Evolutionary conservation across 257 asterid genomes (phyloP).

Genomic region (Knoxia roxburghii): DNA sequence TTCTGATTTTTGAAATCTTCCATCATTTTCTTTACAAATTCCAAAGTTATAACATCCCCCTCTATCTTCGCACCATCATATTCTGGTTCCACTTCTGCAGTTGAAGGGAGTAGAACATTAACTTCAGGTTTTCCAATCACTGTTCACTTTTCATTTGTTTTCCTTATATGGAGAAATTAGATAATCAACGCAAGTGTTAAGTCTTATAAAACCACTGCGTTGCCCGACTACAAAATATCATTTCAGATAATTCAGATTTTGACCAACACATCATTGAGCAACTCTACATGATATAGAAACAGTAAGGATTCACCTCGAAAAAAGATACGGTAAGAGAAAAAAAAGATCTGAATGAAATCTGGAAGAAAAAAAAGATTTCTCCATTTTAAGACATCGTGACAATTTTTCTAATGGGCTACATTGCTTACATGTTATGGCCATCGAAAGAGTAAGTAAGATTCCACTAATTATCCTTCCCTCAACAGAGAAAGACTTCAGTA

Average conservation of each 20-base stretch:
- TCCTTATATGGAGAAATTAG: neutral
- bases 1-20: constrained; percentile 91
- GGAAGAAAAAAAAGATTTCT: neutral
- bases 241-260: neutral
- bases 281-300: neutral
- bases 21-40: constrained; percentile 90
- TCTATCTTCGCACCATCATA: constrained; percentile 91
- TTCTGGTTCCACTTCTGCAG: constrained; percentile 82
- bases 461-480: neutral
- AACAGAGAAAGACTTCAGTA: neutral
- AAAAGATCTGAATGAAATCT: neutral
- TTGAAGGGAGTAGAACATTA: constrained; percentile 28
- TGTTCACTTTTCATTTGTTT: neutral
- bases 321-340: neutral
- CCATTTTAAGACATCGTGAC: neutral
- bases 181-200: neutral
- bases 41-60: constrained; percentile 84
- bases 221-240: neutral
- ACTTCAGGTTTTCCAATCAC: neutral
- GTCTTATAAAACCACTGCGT: neutral
- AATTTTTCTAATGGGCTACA: neutral
- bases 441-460: neutral
- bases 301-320: neutral
- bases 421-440: neutral
- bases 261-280: neutral